Base-by-base conservation (phyloP, 2,329 filamentous ascomycete species). In the Calonectria naviculata region DNA sequence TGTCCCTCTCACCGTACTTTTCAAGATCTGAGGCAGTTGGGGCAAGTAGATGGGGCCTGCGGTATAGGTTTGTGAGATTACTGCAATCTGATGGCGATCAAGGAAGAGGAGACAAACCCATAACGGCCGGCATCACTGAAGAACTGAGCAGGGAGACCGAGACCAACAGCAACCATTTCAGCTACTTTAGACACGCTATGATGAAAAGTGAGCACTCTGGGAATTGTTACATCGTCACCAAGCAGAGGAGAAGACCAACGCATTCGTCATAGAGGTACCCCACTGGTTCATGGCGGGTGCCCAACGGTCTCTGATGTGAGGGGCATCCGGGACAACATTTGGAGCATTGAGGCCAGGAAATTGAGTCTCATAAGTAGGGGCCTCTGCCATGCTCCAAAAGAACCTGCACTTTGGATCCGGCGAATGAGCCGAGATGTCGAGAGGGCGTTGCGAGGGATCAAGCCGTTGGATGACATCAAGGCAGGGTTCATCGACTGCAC, bases 401-500 rank as follows among this genome's bases (percentile, higher is more conserved):
- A 91, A 91, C 49, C 89, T 85, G 76, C 89, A 91, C 81, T 91
- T 91, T 44, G 89, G 89, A 68, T 91, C 89, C 0, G 89, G 89
- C 31, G 84, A 78, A 78, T 91, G 89, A 8, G 80, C 88, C n/a
- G 81, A 75, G 73, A 91, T 88, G 76, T 91, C 89, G 10, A 91
- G 84, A 4, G 89, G 89, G 44, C 89, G 82, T 83, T 91, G 88
- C 2, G 82, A 83, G 2, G 88, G 89, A 3, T 84, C 85, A 28
- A 91, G 85, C 5, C 89, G 85, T 75, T 83, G 75, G 74, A 91
- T 91, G 49, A 91, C 86, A 71, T 86, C 83, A 38, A 91, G 85
- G 74, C 89, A 91, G 34, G 89, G 88, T 83, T 88, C 89, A 80
- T 91, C 88, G 73, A 90, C 89, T 70, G 89, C 89, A 80, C 89